These are phyloP conservation scores for Pelagomonas calceolata DNA, from an alignment of 108 stramenopile genomes.

Conservation along the genomic window DNA sequence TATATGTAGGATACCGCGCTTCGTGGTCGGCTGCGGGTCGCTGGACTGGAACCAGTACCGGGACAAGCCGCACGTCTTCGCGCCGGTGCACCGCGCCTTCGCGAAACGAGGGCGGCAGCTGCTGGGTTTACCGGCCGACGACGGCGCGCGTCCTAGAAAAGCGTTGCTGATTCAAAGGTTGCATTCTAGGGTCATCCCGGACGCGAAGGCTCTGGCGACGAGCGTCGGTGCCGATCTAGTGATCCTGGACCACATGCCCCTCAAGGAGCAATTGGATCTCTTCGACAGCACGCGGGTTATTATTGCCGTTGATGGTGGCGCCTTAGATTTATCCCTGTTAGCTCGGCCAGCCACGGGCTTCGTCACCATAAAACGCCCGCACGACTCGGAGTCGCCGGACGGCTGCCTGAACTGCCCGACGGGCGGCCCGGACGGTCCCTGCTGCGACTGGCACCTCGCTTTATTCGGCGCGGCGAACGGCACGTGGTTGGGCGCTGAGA, in stretches of 20 bases:
- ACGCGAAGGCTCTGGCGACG: background rate
- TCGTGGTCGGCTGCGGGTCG: background rate
- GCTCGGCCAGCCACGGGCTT: background rate
- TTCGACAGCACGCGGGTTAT: background rate
- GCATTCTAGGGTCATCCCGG: background rate
- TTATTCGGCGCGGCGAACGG: background rate
- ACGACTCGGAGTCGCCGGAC: background rate
- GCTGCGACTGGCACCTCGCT: background rate
- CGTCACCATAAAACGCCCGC: background rate
- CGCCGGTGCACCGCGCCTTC: background rate
- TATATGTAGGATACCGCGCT: background rate
- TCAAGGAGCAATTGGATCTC: background rate
- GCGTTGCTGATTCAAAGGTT: background rate
- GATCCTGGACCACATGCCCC: background rate
- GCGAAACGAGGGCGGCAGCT: background rate
- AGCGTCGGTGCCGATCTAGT: background rate
- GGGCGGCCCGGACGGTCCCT: background rate
- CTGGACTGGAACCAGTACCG: background rate
- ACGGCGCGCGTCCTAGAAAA: background rate
- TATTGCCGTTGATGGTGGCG: background rate
- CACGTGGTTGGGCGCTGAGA: background rate
- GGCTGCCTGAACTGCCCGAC: background rate
- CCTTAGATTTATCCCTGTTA: background rate
- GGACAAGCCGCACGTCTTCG: background rate
- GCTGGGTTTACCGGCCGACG: background rate